phyloP scores from a whole-genome alignment of 169 alveolate genomes.

The Theileria parva region DNA sequence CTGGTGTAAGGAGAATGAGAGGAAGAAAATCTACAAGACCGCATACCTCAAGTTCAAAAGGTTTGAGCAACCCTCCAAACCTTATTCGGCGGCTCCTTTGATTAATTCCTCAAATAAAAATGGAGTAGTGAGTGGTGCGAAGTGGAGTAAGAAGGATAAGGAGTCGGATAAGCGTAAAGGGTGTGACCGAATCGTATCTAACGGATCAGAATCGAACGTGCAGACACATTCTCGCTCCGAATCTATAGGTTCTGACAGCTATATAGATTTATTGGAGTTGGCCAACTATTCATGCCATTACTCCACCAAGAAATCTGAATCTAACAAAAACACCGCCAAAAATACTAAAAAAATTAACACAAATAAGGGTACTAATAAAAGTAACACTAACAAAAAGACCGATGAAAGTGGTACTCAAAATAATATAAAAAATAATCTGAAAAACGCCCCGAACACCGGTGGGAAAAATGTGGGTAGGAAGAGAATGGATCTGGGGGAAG shows the following conservation, averaged over 20 bases:
- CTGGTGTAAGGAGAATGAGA: not conserved
- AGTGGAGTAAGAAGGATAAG: not conserved
- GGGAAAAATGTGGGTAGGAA: not conserved
- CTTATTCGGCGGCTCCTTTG: not conserved
- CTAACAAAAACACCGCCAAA: not conserved
- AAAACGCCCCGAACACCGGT: not conserved
- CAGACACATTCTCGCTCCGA: not conserved
- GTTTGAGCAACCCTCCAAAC: not conserved
- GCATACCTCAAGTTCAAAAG: not conserved
- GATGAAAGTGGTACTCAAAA: too few relatives aligned
- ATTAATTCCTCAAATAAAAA: not conserved
- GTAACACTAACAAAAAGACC: not conserved
- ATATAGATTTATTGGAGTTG: not conserved
- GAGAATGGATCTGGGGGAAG: not conserved
- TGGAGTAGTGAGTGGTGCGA: not conserved
- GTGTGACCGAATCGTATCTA: not conserved
- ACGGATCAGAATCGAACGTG: not conserved
- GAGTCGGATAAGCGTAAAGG: not conserved
- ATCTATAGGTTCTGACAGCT: not conserved
- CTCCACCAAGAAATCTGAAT: not conserved
- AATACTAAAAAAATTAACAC: not conserved
- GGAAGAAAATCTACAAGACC: not conserved
- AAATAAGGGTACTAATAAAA: not conserved
- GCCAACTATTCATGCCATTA: not conserved
- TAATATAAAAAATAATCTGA: too few relatives aligned